Percentiles rank a stretch among this genome's conserved stretches.
Evolutionary conservation across 148 eudicot genomes (phyloP).

Genomic region (Talinum fruticosum): DNA sequence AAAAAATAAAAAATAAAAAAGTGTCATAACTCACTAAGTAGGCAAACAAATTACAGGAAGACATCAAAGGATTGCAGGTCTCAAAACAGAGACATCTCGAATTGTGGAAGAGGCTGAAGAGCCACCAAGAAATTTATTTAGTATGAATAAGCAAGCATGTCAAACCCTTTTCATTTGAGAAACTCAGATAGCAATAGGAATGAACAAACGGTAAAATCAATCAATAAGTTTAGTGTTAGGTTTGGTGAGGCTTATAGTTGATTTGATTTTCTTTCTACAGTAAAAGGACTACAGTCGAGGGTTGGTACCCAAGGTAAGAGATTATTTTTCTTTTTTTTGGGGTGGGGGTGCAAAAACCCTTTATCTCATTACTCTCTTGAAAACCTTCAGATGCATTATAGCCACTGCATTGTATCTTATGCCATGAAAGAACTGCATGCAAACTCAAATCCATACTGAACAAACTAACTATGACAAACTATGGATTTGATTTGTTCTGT

Average conservation of each 20-base stretch:
- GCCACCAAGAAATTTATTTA: neutral
- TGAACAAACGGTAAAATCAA: neutral
- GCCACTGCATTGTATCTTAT: neutral
- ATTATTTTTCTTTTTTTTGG: too few relatives aligned
- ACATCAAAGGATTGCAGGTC: slow-evolving; percentile 1
- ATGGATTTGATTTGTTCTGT: neutral
- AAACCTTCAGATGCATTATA: neutral
- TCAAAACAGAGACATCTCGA: slow-evolving; percentile 1
- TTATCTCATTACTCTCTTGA: neutral
- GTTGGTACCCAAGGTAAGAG: neutral
- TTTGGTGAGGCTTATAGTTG: neutral
- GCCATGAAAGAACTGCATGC: neutral
- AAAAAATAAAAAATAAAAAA: neutral
- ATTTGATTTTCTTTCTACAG: neutral
- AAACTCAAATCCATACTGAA: neutral
- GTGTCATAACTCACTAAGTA: neutral
- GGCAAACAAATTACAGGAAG: neutral
- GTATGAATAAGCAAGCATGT: neutral
- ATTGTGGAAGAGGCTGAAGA: neutral
- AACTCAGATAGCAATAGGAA: neutral
- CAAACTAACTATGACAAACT: neutral
- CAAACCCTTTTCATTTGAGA: neutral
- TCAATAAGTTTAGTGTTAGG: neutral
- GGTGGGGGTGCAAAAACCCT: too few relatives aligned
- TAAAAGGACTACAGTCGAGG: neutral